Percentiles rank a stretch among this genome's conserved stretches.
phyloP scores from a whole-genome alignment of 805 yeast species.

The Naumovozyma dairenensis region DNA sequence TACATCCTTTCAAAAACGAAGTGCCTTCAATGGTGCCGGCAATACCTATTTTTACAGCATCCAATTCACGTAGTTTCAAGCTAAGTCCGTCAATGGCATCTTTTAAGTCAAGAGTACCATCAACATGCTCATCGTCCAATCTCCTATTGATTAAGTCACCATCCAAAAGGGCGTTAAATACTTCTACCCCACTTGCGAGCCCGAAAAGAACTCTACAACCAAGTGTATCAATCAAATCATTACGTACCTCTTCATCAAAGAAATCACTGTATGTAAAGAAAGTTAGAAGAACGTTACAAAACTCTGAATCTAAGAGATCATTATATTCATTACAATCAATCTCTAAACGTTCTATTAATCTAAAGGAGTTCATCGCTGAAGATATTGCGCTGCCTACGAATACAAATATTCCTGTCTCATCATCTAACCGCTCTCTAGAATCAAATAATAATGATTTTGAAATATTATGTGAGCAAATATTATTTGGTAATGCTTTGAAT shows the following conservation, averaged over 20 bases:
- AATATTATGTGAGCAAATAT: slow-evolving; percentile 23
- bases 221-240: slow-evolving; percentile 13
- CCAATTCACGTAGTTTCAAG: slow-evolving; percentile 22
- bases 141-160: too few relatives aligned
- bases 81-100: slow-evolving; percentile 16
- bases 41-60: slow-evolving; percentile 19
- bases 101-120: slow-evolving; percentile 11
- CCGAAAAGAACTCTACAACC: slow-evolving; percentile 5
- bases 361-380: slow-evolving; percentile 21
- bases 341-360: slow-evolving; percentile 28
- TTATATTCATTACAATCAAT: slow-evolving; percentile 27
- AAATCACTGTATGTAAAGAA: slow-evolving; percentile 4
- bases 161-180: slow-evolving; percentile 4
- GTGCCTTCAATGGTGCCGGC: slow-evolving; percentile 12
- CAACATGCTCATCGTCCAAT: slow-evolving; percentile 8
- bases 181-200: too few relatives aligned
- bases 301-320: slow-evolving; percentile 26
- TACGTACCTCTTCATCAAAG: slow-evolving; percentile 10
- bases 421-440: slow-evolving; percentile 11
- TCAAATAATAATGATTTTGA: slow-evolving; percentile 24
- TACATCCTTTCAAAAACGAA: slow-evolving; percentile 5
- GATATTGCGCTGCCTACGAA: slow-evolving; percentile 4
- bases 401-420: slow-evolving; percentile 8
- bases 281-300: slow-evolving; percentile 17
- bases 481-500: slow-evolving; percentile 22